Conservation (phyloP, 1,284 basidiomycete genomes). For the Puccinia coronata region DNA sequence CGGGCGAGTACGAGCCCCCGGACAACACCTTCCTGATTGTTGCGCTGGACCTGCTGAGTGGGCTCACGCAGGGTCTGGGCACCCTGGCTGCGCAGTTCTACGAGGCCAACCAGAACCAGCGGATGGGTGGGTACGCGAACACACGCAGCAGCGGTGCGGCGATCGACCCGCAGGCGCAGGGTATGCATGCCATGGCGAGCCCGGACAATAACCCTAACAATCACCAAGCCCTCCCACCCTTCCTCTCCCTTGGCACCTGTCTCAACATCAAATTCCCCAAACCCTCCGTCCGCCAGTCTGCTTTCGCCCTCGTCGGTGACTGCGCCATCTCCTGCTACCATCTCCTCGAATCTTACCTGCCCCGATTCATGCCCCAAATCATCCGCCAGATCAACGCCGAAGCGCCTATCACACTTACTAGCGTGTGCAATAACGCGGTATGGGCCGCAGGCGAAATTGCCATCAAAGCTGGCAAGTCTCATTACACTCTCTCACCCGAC, state of each 20-base stretch:
- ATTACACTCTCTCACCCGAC: too few relatives aligned
- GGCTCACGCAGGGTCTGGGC: slow-evolving; percentile 90
- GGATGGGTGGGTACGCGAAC: slow-evolving; percentile 5
- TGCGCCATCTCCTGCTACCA: slow-evolving; percentile 93
- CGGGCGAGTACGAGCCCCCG: slow-evolving; percentile 76
- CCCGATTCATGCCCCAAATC: slow-evolving; percentile 83
- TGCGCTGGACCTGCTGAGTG: slow-evolving; percentile 90
- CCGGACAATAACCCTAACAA: background rate
- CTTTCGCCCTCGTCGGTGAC: slow-evolving; percentile 95
- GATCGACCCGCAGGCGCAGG: background rate
- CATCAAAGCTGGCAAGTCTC: slow-evolving; percentile 84
- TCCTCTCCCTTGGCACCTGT: slow-evolving; percentile 34
- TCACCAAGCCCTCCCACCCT: background rate
- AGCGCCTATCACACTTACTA: slow-evolving; percentile 85
- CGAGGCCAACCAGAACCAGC: slow-evolving; percentile 51
- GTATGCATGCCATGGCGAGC: slow-evolving; percentile 4
- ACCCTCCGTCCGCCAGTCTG: slow-evolving; percentile 90
- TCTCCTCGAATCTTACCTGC: slow-evolving; percentile 79
- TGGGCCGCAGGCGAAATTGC: slow-evolving; percentile 91
- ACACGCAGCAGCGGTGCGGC: too few relatives aligned
- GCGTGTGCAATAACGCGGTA: slow-evolving; percentile 98
- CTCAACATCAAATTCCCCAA: slow-evolving; percentile 65
- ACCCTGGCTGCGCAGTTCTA: slow-evolving; percentile 74
- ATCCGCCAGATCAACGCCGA: slow-evolving; percentile 87
- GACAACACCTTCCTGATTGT: slow-evolving; percentile 96